A percentile compares a stretch with the other conserved stretches of the same genome.
Conservation (phyloP, 495 filamentous ascomycete species). For the Penicilliopsis zonata region DNA sequence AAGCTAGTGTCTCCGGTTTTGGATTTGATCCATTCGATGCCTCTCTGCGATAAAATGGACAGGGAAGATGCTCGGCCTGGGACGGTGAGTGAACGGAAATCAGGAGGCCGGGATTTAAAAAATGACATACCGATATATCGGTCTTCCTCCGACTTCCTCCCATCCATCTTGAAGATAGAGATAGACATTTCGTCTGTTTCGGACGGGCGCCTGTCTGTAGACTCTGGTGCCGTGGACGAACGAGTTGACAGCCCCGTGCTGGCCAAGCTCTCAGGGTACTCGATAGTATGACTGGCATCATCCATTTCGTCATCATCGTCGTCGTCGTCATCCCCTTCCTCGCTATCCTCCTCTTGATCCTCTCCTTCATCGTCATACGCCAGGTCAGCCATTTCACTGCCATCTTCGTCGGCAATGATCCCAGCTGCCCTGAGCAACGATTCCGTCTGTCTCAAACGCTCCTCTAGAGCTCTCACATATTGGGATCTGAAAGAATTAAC, state of each 20-base stretch:
- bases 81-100: not conserved
- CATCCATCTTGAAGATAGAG: conserved; percentile 73
- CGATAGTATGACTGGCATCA: too few relatives aligned
- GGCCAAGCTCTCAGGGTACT: too few relatives aligned
- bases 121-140: conserved; percentile 68
- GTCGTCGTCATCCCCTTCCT: too few relatives aligned
- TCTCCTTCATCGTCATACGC: conserved; percentile 20
- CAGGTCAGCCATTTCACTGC: conserved; percentile 59
- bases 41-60: conserved; percentile 89
- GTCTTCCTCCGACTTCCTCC: conserved; percentile 76
- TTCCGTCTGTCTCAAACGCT: conserved; percentile 79
- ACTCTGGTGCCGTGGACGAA: too few relatives aligned
- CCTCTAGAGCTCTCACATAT: conserved; percentile 88
- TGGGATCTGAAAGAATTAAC: conserved; percentile 33
- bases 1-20: conserved; percentile 87
- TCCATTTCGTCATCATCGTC: too few relatives aligned
- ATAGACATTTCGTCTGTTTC: too few relatives aligned
- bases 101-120: too few relatives aligned
- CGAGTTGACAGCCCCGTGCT: too few relatives aligned
- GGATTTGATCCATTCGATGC: conserved; percentile 93
- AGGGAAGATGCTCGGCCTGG: conserved; percentile 87
- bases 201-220: too few relatives aligned
- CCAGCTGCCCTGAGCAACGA: conserved; percentile 73
- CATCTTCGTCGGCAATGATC: conserved; percentile 63
- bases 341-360: conserved; percentile 1